phyloP scores from a whole-genome alignment of 179 eudicot genomes.

The Beta corolliflora region DNA sequence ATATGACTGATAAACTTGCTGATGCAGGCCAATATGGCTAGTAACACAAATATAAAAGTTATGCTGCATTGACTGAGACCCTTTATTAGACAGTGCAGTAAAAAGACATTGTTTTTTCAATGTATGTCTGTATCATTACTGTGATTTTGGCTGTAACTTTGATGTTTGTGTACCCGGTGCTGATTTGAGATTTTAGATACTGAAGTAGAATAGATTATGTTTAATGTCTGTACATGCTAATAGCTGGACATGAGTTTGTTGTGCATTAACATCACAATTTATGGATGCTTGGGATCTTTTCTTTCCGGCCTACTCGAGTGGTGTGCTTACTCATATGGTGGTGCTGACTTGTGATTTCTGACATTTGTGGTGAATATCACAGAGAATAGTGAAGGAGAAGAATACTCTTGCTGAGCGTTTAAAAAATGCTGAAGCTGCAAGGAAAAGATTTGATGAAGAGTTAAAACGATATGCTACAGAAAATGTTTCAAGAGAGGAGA shows the following conservation, averaged over 20 bases:
- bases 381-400: constrained; percentile 94
- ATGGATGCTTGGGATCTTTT: neutral
- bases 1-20: neutral
- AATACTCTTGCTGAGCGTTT: constrained; percentile 83
- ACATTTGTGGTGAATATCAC: constrained; percentile 26
- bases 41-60: neutral
- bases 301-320: too few species aligned
- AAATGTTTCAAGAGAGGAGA: constrained; percentile 76
- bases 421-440: constrained; percentile 84
- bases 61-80: neutral
- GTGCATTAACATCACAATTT: neutral
- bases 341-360: constrained; percentile 15
- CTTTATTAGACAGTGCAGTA: neutral
- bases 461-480: constrained; percentile 91
- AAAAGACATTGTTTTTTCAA: neutral
- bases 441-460: constrained; percentile 94
- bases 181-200: neutral
- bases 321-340: neutral
- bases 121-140: neutral
- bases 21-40: neutral
- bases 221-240: neutral
- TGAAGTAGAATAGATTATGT: neutral
- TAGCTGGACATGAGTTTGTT: neutral
- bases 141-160: neutral
- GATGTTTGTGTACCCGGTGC: neutral